Evolutionary conservation across 192 early-diverging fungal species (phyloP).

Genomic region (Backusella mclennaniae): DNA sequence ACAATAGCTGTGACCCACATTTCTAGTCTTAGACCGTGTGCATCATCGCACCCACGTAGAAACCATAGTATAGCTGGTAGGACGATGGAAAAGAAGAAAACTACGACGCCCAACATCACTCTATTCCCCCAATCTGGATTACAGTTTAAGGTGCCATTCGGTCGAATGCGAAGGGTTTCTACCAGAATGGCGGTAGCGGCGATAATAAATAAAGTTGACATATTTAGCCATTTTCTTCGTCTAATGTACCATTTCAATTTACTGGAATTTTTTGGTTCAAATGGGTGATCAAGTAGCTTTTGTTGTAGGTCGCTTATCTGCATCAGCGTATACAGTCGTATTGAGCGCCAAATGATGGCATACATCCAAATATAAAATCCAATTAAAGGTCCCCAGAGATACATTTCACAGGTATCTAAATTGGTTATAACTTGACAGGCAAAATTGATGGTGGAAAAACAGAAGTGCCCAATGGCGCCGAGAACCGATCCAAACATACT

Average conservation of each 20-base stretch:
- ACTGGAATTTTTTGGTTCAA: not conserved
- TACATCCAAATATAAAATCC: conserved; percentile 21
- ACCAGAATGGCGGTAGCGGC: not conserved
- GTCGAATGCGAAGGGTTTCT: not conserved
- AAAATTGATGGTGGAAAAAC: not conserved
- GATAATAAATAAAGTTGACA: not conserved
- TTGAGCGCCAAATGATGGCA: conserved; percentile 11
- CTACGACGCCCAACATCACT: not conserved
- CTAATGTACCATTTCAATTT: conserved; percentile 9
- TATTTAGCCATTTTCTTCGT: not conserved
- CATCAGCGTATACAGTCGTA: conserved; percentile 9
- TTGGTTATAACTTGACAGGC: not conserved
- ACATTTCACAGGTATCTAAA: conserved; percentile 10
- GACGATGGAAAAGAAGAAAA: conserved; percentile 40
- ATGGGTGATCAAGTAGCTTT: not conserved
- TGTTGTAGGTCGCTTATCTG: conserved; percentile 8
- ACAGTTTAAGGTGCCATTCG: not conserved
- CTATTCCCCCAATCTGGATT: not conserved
- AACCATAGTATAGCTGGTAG: conserved; percentile 49
- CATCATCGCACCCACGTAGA: conserved; percentile 46
- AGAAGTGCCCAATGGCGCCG: conserved; percentile 14
- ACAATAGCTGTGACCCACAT: conserved; percentile 47
- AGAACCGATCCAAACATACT: conserved; percentile 5
- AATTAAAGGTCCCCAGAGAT: not conserved
- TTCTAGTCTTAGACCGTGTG: conserved; percentile 57